A percentile compares a stretch with the other conserved stretches of the same genome.
These are phyloP conservation scores for Tetrapisispora nanseiensis DNA, from an alignment of 805 yeast genomes.

Conservation along the genomic window DNA sequence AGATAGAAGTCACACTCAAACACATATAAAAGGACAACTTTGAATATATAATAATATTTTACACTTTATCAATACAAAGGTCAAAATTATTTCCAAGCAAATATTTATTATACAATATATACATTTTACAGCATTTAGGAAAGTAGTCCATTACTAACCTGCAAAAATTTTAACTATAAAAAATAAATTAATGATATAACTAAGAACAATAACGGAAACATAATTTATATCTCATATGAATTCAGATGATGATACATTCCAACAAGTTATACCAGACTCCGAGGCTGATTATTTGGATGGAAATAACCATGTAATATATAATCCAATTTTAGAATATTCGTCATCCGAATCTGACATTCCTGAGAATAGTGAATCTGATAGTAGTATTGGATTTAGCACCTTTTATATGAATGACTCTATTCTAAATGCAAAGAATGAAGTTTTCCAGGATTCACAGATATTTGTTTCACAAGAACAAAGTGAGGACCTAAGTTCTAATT, in stretches of 20 bases:
- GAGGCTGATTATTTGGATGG: background rate
- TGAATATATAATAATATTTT: too few relatives aligned
- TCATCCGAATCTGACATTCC: background rate
- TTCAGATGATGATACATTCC: slow-evolving; percentile 1
- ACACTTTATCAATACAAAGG: too few relatives aligned
- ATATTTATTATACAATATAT: too few relatives aligned
- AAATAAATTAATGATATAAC: background rate
- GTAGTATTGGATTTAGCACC: background rate
- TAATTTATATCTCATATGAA: slow-evolving; percentile 4
- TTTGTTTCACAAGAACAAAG: background rate
- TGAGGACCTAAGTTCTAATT: background rate
- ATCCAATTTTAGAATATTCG: background rate
- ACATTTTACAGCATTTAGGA: too few relatives aligned
- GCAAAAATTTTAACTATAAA: background rate
- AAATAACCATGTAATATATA: background rate
- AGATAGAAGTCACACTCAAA: too few relatives aligned
- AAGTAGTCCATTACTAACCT: background rate
- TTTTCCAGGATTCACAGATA: background rate
- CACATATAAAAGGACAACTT: too few relatives aligned
- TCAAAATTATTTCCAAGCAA: too few relatives aligned
- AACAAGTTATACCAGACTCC: slow-evolving; percentile 2
- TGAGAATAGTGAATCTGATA: background rate
- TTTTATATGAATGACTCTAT: background rate
- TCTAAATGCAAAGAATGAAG: background rate
- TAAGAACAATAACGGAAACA: too few relatives aligned